Evolutionary conservation across 306 rosid species (phyloP).

Genomic region (Albizia julibrissin): DNA sequence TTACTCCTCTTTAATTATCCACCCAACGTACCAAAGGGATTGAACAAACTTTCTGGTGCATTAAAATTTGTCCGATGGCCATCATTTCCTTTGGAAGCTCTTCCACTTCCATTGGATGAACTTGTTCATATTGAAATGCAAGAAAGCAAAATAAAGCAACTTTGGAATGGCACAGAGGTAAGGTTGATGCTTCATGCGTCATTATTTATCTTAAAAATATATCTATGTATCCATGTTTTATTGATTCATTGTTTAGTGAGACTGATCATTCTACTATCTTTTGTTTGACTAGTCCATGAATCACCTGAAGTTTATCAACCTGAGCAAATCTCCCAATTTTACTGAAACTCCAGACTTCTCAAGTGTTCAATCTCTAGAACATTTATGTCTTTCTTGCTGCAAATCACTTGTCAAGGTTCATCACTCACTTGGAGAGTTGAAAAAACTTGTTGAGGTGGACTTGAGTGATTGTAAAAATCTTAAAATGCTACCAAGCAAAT

Average conservation of each 20-base stretch:
- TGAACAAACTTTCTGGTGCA: background rate
- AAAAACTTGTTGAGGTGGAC: background rate
- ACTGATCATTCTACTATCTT: background rate
- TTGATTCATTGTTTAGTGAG: background rate
- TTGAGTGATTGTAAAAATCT: background rate
- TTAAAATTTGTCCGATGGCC: background rate
- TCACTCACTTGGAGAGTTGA: background rate
- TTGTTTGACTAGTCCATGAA: background rate
- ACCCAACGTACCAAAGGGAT: background rate
- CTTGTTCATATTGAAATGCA: background rate
- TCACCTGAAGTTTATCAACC: background rate
- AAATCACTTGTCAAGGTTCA: background rate
- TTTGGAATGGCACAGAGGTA: background rate
- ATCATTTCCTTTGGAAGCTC: background rate
- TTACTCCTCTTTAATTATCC: background rate
- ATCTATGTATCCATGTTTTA: background rate
- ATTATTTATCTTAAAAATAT: background rate
- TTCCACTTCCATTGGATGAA: background rate
- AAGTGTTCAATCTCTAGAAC: background rate
- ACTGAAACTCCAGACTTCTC: background rate
- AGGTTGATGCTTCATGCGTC: background rate
- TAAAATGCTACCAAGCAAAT: background rate
- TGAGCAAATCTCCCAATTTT: background rate
- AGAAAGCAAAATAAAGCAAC: background rate
- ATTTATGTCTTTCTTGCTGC: background rate